phyloP scores from a whole-genome alignment of 108 stramenopile genomes.

The Seminavis robusta region DNA sequence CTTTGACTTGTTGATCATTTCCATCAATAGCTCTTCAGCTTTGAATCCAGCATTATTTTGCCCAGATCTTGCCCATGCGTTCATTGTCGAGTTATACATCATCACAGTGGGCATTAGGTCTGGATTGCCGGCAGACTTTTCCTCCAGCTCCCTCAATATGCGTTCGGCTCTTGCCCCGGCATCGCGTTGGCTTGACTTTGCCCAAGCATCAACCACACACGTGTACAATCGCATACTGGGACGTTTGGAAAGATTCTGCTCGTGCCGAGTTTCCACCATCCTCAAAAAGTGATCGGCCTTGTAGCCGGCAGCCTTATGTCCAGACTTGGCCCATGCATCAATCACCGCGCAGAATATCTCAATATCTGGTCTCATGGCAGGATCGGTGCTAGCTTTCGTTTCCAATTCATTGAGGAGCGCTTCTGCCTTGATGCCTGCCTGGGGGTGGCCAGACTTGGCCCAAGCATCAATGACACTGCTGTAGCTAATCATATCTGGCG shows the following conservation, averaged over 20 bases:
- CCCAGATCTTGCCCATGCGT: constrained; percentile 55
- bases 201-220: constrained; percentile 53
- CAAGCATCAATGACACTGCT: constrained; percentile 65
- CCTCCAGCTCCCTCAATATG: too few relatives aligned
- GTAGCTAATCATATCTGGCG: constrained; percentile 56
- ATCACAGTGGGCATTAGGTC: constrained; percentile 22
- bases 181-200: too few relatives aligned
- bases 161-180: too few relatives aligned
- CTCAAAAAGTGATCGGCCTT: constrained; percentile 41
- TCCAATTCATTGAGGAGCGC: not conserved
- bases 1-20: constrained; percentile 52
- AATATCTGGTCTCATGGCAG: constrained; percentile 7
- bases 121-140: too few relatives aligned
- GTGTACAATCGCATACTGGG: constrained; percentile 61
- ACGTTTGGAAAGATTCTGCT: too few relatives aligned
- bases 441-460: constrained; percentile 49
- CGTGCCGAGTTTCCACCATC: constrained; percentile 61
- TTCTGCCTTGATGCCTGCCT: constrained; percentile 29
- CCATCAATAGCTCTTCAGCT: constrained; percentile 55
- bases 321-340: constrained; percentile 54
- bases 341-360: constrained; percentile 36
- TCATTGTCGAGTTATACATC: constrained; percentile 39
- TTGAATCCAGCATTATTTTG: too few relatives aligned
- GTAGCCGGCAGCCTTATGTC: constrained; percentile 44
- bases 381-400: too few relatives aligned